Evolutionary conservation across 768 basidiomycete species (phyloP).

Genomic region (Boletus eberwhitei): DNA sequence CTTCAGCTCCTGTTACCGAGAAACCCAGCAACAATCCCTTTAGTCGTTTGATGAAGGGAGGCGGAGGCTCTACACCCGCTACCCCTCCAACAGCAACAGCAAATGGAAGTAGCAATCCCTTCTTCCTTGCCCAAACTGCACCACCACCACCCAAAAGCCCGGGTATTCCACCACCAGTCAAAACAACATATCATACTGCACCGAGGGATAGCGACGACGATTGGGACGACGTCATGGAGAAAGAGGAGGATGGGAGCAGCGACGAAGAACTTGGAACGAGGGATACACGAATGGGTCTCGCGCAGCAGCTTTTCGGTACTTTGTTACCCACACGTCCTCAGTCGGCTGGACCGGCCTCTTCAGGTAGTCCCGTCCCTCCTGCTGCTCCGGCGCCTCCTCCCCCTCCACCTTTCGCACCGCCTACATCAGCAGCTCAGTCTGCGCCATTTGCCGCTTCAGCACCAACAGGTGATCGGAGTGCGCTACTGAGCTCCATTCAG

Average conservation of each 20-base stretch:
- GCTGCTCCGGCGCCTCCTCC: constrained; percentile 37
- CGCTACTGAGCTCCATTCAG: constrained; percentile 78
- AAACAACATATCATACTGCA: constrained; percentile 60
- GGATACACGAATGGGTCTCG: constrained; percentile 64
- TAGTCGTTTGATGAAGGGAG: constrained; percentile 58
- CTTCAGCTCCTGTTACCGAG: constrained; percentile 33
- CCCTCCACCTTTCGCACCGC: constrained; percentile 36
- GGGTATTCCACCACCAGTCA: constrained; percentile 44
- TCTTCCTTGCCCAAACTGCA: constrained; percentile 52
- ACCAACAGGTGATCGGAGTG: constrained; percentile 52
- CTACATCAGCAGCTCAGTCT: constrained; percentile 14
- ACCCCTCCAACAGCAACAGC: constrained; percentile 22
- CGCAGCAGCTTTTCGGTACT: constrained; percentile 73
- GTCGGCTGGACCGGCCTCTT: constrained; percentile 43
- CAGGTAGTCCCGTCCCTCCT: constrained; percentile 26
- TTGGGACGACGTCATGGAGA: constrained; percentile 83
- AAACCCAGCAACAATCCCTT: constrained; percentile 79
- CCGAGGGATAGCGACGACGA: constrained; percentile 64
- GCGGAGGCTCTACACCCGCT: constrained; percentile 31
- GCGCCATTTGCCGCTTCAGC: constrained; percentile 36
- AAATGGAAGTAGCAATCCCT: constrained; percentile 70
- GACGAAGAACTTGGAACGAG: constrained; percentile 78
- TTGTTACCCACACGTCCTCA: constrained; percentile 59
- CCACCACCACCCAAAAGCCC: constrained; percentile 37
- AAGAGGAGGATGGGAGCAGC: constrained; percentile 64